A percentile compares a stretch with the other conserved stretches of the same genome.
Conservation (phyloP, 208 protist genomes). For the Trypanosoma platydactyli region DNA sequence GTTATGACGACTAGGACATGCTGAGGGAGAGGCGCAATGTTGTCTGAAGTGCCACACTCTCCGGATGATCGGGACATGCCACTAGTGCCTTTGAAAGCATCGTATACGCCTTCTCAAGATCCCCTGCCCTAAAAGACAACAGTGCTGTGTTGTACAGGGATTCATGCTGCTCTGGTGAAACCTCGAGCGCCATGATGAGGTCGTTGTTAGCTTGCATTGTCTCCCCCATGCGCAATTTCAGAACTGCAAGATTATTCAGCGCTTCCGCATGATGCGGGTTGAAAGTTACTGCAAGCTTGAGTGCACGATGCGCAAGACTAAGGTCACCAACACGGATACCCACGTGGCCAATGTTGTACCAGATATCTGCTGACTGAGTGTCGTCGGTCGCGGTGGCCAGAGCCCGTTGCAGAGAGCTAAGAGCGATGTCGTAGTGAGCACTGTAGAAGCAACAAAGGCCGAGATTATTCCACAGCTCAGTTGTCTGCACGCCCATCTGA, state of each 20-base stretch:
- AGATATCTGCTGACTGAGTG: constrained; percentile 82
- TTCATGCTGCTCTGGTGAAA: constrained; percentile 82
- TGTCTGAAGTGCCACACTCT: constrained; percentile 62
- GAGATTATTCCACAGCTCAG: constrained; percentile 96
- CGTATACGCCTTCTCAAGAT: constrained; percentile 81
- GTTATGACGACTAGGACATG: constrained; percentile 35
- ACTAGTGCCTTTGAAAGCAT: constrained; percentile 67
- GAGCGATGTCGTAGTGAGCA: constrained; percentile 92
- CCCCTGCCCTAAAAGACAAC: constrained; percentile 63
- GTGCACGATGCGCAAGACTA: constrained; percentile 89
- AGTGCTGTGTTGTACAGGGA: constrained; percentile 92
- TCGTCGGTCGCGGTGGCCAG: constrained; percentile 72
- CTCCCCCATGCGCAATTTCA: constrained; percentile 64
- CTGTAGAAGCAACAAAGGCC: constrained; percentile 94
- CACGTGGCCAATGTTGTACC: constrained; percentile 96
- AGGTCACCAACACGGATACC: constrained; percentile 92
- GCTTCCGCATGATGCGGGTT: constrained; percentile 92
- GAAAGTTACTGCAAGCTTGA: constrained; percentile 86
- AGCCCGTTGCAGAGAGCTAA: constrained; percentile 92
- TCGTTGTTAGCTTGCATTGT: constrained; percentile 60
- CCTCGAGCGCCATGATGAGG: constrained; percentile 73
- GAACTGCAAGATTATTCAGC: constrained; percentile 94
- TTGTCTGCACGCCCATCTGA: constrained; percentile 93
- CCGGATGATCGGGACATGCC: constrained; percentile 79
- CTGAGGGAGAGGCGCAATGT: constrained; percentile 61